These are phyloP conservation scores for Artomyces pyxidatus DNA, from an alignment of 768 basidiomycete species.

Conservation along the genomic window DNA sequence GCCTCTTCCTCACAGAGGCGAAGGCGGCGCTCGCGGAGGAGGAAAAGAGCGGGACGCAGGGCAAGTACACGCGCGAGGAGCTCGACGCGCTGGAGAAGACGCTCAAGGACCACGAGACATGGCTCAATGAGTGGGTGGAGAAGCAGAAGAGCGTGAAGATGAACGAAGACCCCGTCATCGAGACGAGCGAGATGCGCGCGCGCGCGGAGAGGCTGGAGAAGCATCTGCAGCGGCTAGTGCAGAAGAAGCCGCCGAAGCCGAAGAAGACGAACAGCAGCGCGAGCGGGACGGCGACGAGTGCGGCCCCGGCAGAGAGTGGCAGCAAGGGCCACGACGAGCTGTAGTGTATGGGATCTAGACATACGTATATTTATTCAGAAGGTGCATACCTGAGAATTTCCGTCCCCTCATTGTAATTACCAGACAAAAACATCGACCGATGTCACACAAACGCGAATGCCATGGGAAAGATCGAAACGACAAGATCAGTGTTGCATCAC, in stretches of 20 bases:
- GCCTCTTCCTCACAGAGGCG: conserved; percentile 81
- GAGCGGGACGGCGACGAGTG: conserved; percentile 21
- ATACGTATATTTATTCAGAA: no score
- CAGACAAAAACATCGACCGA: no score
- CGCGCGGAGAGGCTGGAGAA: conserved; percentile 74
- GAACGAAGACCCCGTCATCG: conserved; percentile 81
- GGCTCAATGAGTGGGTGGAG: conserved; percentile 78
- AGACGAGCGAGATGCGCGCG: conserved; percentile 79
- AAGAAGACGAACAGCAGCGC: conserved; percentile 35
- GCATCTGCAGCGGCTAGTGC: conserved; percentile 59
- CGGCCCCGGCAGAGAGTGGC: conserved; percentile 5
- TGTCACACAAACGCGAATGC: no score
- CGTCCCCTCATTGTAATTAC: no score
- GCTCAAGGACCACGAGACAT: conserved; percentile 71
- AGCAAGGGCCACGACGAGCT: conserved; percentile 18
- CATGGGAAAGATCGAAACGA: no score
- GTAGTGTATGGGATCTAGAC: no score
- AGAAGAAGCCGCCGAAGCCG: conserved; percentile 58
- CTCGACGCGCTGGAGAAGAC: conserved; percentile 70
- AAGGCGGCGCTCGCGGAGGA: conserved; percentile 64
- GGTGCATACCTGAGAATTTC: no score
- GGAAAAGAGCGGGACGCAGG: conserved; percentile 46
- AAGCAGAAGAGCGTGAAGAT: conserved; percentile 68
- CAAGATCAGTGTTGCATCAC: no score
- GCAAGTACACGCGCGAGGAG: conserved; percentile 85